Base-by-base conservation (phyloP, 108 stramenopile species). In the Cylindrotheca closterium region DNA sequence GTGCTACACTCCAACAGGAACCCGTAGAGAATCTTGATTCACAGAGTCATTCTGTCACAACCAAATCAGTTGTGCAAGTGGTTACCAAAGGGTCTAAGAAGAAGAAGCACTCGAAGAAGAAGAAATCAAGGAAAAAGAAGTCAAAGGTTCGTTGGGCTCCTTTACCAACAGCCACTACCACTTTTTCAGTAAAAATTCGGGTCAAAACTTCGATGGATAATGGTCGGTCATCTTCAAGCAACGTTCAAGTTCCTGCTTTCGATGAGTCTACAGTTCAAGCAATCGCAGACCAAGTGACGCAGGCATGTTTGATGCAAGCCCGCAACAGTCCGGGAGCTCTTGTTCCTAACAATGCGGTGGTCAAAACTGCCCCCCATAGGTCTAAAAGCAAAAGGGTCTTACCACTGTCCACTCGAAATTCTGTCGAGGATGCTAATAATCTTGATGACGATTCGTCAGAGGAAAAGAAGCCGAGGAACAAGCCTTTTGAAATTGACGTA, bases 151-250 rank as follows among this genome's bases (percentile, higher is more conserved):
- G 63, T 21, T 64, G 51, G 19, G 63, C 63, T 22, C 63, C 63
- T 19, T 3, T 57, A 10, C 55, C 55, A 1, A 32, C 55, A 2
- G 53, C 61, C 4, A 71, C 70, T 3, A 71, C 70, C 12, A 71
- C 70, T 26, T 71, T 71, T 58, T 71, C 70, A 26, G 54, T 71
- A 17, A 71, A 63, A 34, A 71, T 71, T 30, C 61, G 55, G 27
- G 55, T 71, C 27, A 56, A 63, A 31, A 71, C 61, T 12, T 63
- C 61, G n/a, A 29, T 52, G 23, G 51, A 22, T 33, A 34, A 24
- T 3, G 47, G 47, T 17, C 47, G 48, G 2, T 49, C 47, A 17
- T 47, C 60, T 2, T 49, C 46, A 3, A 61, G 29, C 33, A 61
- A 26, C 26, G 60, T 45, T 48, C 28, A 27, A 45, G 19, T 55